Percentiles rank a stretch among this genome's conserved stretches.
Evolutionary conservation across 495 filamentous ascomycete species (phyloP).

Genomic region (Aspergillus leporis): DNA sequence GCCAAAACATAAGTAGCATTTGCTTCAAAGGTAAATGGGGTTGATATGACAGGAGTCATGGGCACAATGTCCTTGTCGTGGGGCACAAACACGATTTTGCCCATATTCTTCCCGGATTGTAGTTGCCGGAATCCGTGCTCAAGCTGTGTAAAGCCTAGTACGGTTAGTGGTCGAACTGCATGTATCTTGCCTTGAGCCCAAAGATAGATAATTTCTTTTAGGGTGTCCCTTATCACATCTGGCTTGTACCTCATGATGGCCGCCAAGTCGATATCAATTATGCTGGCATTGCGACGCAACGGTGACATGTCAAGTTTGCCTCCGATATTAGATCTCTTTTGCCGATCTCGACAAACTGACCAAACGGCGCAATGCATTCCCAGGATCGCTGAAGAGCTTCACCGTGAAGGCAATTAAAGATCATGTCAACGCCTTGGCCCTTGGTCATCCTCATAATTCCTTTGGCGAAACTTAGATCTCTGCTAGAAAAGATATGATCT

Average conservation of each 20-base stretch:
- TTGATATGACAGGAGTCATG: background rate
- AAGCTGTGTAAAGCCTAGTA: slow-evolving; percentile 41
- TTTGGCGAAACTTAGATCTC: background rate
- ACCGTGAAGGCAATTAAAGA: slow-evolving; percentile 55
- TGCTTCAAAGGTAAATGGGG: slow-evolving; percentile 10
- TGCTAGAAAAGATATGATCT: slow-evolving; percentile 50
- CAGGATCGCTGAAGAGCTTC: slow-evolving; percentile 52
- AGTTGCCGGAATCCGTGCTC: slow-evolving; percentile 52
- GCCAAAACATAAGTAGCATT: slow-evolving; percentile 48
- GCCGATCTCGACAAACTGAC: slow-evolving; percentile 50
- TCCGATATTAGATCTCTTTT: slow-evolving; percentile 25
- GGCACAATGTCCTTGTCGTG: slow-evolving; percentile 12
- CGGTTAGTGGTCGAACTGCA: slow-evolving; percentile 38
- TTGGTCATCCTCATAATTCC: slow-evolving; percentile 12
- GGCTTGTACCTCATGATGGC: slow-evolving; percentile 31
- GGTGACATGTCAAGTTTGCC: slow-evolving; percentile 38
- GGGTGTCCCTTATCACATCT: slow-evolving; percentile 35
- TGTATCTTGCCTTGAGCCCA: slow-evolving; percentile 27
- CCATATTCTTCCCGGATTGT: slow-evolving; percentile 42
- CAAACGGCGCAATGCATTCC: slow-evolving; percentile 56
- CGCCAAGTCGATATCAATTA: slow-evolving; percentile 30
- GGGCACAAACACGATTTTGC: slow-evolving; percentile 34
- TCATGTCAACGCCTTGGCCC: slow-evolving; percentile 55
- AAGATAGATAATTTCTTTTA: slow-evolving; percentile 29
- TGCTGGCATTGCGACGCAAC: slow-evolving; percentile 45